These are phyloP conservation scores for Lotus japonicus DNA, from an alignment of 306 rosid genomes.

Conservation along the genomic window DNA sequence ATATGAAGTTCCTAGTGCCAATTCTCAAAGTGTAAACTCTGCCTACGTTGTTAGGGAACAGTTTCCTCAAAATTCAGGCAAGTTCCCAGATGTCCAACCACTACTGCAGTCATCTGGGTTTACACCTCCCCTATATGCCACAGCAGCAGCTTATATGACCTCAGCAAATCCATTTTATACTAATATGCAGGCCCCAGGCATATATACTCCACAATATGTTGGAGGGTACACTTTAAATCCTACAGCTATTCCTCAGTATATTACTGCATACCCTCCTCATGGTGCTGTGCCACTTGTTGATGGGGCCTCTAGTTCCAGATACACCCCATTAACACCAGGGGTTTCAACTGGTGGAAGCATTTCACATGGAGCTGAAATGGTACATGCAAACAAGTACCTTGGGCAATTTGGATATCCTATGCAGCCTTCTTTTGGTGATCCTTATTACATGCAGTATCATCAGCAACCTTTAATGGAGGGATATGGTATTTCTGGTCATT, in stretches of 20 bases:
- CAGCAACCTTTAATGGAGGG: conserved; percentile 42
- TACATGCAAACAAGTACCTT: conserved; percentile 34
- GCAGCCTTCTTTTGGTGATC: conserved; percentile 43
- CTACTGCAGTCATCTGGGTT: conserved; percentile 57
- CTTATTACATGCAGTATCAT: conserved; percentile 43
- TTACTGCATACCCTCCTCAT: conserved; percentile 41
- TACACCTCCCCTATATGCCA: conserved; percentile 52
- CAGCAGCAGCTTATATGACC: conserved; percentile 47
- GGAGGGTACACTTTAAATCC: conserved; percentile 43
- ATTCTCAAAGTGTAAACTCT: conserved; percentile 34
- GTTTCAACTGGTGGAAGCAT: conserved; percentile 38
- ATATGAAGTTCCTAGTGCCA: conserved; percentile 32
- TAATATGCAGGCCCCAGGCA: conserved; percentile 29
- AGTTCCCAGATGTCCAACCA: conserved; percentile 50
- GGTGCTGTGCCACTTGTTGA: conserved; percentile 40
- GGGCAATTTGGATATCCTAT: conserved; percentile 41
- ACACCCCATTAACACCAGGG: conserved; percentile 30
- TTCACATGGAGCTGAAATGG: conserved; percentile 42
- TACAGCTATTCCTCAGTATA: conserved; percentile 35
- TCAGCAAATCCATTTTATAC: conserved; percentile 38
- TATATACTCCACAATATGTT: conserved; percentile 35
- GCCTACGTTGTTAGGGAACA: conserved; percentile 33
- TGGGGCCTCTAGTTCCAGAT: conserved; percentile 42
- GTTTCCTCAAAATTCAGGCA: conserved; percentile 30
- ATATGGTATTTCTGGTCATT: conserved; percentile 32